Conservation (phyloP, 1,139 yeast genomes). For the Scheffersomyces titani region DNA sequence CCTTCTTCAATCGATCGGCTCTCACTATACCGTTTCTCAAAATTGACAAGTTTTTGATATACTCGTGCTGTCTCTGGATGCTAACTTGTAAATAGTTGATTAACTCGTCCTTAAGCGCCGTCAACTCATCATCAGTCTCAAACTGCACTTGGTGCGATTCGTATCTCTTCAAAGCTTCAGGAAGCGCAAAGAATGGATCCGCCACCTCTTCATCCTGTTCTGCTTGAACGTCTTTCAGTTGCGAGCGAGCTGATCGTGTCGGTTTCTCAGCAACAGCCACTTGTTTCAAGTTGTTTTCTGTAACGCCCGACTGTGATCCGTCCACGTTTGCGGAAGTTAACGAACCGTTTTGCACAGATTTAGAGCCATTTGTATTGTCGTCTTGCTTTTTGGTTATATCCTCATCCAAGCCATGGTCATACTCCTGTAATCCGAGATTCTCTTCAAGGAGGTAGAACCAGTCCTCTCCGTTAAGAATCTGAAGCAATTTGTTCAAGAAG, state of each 20-base stretch:
- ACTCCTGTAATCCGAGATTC: slow-evolving; percentile 63
- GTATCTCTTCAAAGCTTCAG: slow-evolving; percentile 35
- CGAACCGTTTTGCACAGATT: background rate
- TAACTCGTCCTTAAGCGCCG: slow-evolving; percentile 39
- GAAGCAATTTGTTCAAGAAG: slow-evolving; percentile 68
- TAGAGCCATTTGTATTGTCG: background rate
- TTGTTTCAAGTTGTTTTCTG: background rate
- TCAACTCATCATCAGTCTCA: slow-evolving; percentile 28
- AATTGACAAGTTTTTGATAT: slow-evolving; percentile 70
- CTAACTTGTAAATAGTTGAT: slow-evolving; percentile 49
- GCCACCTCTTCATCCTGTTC: slow-evolving; percentile 20
- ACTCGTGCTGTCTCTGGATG: slow-evolving; percentile 88
- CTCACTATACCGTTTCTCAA: slow-evolving; percentile 75
- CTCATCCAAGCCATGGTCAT: slow-evolving; percentile 62
- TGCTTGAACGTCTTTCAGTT: slow-evolving; percentile 7
- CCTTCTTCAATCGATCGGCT: slow-evolving; percentile 72
- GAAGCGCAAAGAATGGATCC: slow-evolving; percentile 44
- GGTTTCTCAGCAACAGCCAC: background rate
- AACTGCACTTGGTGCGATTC: slow-evolving; percentile 36
- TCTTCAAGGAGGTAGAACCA: slow-evolving; percentile 67
- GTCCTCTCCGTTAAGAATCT: slow-evolving; percentile 84
- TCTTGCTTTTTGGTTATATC: slow-evolving; percentile 13
- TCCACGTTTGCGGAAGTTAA: background rate
- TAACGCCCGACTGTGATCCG: background rate
- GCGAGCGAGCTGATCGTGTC: background rate